These are phyloP conservation scores for Mycena metata DNA, from an alignment of 768 basidiomycete species.

Conservation along the genomic window DNA sequence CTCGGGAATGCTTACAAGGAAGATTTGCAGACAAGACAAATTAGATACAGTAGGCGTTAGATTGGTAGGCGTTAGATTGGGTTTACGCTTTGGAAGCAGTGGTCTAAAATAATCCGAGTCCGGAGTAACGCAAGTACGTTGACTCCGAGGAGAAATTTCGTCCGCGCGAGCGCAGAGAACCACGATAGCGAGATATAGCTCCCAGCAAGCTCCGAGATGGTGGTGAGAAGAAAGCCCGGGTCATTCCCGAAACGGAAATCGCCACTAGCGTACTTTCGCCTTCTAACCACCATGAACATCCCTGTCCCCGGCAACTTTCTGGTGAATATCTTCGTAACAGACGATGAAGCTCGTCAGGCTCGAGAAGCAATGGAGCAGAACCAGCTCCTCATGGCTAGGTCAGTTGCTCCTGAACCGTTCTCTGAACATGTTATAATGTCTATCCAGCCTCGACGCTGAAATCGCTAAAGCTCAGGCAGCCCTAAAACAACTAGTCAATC, in stretches of 20 bases:
- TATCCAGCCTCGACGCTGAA: constrained; percentile 37
- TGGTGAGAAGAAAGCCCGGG: background rate
- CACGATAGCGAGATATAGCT: background rate
- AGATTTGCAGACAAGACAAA: constrained; percentile 6
- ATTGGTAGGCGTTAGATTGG: background rate
- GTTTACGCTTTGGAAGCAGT: background rate
- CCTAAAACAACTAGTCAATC: constrained; percentile 32
- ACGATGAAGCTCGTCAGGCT: constrained; percentile 21
- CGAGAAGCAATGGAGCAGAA: constrained; percentile 29
- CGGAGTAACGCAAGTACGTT: too few relatives aligned
- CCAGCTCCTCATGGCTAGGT: constrained; percentile 34
- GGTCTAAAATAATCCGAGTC: too few relatives aligned
- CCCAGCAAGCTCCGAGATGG: background rate
- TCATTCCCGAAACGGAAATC: too few relatives aligned
- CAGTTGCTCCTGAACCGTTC: background rate
- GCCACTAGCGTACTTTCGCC: constrained; percentile 19
- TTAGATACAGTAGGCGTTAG: too few relatives aligned
- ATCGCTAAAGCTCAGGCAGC: constrained; percentile 37
- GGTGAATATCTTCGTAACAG: constrained; percentile 32
- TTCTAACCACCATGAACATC: constrained; percentile 17
- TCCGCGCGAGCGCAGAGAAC: background rate
- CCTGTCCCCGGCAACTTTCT: constrained; percentile 24
- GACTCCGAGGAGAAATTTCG: background rate
- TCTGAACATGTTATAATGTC: background rate
- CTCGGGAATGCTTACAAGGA: too few relatives aligned